These are phyloP conservation scores for Trichomonas vaginalis DNA, from an alignment of 208 protist species.

Conservation along the genomic window DNA sequence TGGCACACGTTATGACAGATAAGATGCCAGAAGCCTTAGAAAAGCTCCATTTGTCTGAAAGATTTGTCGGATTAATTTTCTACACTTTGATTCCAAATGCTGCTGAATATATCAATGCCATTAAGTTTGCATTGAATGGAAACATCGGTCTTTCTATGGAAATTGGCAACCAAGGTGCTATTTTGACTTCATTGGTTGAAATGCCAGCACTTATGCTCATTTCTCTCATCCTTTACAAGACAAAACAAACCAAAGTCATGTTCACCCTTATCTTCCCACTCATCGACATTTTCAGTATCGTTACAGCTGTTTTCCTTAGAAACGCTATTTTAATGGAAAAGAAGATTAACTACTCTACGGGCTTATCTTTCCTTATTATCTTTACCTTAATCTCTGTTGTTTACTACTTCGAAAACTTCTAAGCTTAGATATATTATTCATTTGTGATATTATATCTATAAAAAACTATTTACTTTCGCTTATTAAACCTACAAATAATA, in stretches of 20 bases:
- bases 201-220: not conserved
- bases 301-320: not conserved
- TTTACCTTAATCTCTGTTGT: not conserved
- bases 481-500: no score
- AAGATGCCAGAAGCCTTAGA: not conserved
- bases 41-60: not conserved
- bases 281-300: not conserved
- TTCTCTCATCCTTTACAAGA: not conserved
- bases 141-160: not conserved
- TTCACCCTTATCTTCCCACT: not conserved
- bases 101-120: not conserved
- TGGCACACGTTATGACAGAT: constrained; percentile 16
- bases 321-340: constrained; percentile 1
- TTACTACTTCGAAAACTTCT: not conserved
- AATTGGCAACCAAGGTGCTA: constrained; percentile 5
- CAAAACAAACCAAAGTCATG: not conserved
- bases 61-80: not conserved
- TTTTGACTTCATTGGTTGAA: not conserved
- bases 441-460: no score
- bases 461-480: no score
- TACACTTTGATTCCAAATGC: constrained; percentile 16
- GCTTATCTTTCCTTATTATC: not conserved
- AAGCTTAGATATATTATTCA: no score
- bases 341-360: not conserved
- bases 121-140: constrained; percentile 4